Base-by-base conservation (phyloP, 495 filamentous ascomycete genomes). In the Aspergillus ostianus region DNA sequence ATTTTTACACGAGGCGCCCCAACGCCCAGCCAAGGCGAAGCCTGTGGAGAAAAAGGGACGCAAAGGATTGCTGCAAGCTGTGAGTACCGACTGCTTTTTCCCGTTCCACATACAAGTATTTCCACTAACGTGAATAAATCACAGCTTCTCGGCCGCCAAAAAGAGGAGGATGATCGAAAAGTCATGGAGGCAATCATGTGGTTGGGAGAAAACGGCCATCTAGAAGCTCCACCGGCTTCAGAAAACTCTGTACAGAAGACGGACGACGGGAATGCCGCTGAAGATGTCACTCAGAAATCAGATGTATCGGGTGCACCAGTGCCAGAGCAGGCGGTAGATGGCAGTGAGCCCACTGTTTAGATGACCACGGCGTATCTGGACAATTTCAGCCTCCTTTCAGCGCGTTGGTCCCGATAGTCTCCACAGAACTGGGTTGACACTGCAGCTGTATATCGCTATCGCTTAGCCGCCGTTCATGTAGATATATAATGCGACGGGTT, bases 31-130 rank as follows among this genome's bases (percentile, higher is more conserved):
- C 44, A 79, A 77, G 57, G n/a, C 67, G 15, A 74, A 74, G 54
- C 53, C 67, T 6, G 48, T 36, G 9, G 70, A 71, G 49, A 72
- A 70, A 58, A 67, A 70, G 56, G 73, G 70, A 52, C 73, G 71
- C 47, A 81, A 79, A 65, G 76, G 81, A 48, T 70, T 84, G 27
- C 76, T 79, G 49, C 79, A 83, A 58, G 72, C 78, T 57, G 82
- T 84, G 65, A 69, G 80, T 75, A n/a, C 47, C 55, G 36, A 46
- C 21, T 18, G 61, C 48, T 53, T 17, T 20, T 52, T 26, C 41
- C 47, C 46, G 46, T 29, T n/a, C 23, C 15, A n/a, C 21, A 53
- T 13, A 27, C 32, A 47, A 10, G 8, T 9, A 5, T 44, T 19
- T 30, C 21, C 23, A 45, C 61, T 61, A 57, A 64, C 64, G 67